phyloP scores from a whole-genome alignment of 495 filamentous ascomycete genomes.

The Cercophora newfieldiana region DNA sequence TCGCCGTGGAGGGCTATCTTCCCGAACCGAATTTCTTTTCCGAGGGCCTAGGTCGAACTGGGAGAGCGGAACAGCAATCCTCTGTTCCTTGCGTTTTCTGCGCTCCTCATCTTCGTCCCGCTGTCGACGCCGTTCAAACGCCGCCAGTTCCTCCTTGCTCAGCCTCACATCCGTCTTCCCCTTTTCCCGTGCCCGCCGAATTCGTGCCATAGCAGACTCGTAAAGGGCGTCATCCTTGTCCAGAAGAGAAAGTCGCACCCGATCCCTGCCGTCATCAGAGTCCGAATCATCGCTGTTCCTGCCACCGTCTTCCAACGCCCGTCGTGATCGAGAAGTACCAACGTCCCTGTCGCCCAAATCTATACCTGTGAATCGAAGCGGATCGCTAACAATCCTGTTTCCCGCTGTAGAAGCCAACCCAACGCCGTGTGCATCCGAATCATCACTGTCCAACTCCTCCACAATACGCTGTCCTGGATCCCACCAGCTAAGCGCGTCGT shows the following conservation, averaged over 20 bases:
- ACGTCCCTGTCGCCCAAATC: constrained; percentile 52
- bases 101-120: constrained; percentile 52
- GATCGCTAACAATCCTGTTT: constrained; percentile 54
- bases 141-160: constrained; percentile 71
- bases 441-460: constrained; percentile 71
- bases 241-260: constrained; percentile 50
- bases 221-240: constrained; percentile 72
- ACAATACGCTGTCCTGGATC: constrained; percentile 51
- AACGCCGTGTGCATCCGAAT: constrained; percentile 61
- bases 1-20: constrained; percentile 17
- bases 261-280: constrained; percentile 51
- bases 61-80: constrained; percentile 44
- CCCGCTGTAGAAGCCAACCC: constrained; percentile 44
- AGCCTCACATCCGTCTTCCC: constrained; percentile 77
- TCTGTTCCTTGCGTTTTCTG: constrained; percentile 38
- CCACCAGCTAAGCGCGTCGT: constrained; percentile 46
- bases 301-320: constrained; percentile 36
- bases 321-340: constrained; percentile 41
- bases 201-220: constrained; percentile 71
- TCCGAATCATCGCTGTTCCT: constrained; percentile 56
- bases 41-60: constrained; percentile 36
- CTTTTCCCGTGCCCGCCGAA: constrained; percentile 68
- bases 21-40: constrained; percentile 17
- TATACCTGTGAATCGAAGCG: constrained; percentile 61
- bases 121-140: constrained; percentile 64